Percentiles rank a stretch among this genome's conserved stretches.
Evolutionary conservation across 306 rosid species (phyloP).

Genomic region (Castanea crenata): DNA sequence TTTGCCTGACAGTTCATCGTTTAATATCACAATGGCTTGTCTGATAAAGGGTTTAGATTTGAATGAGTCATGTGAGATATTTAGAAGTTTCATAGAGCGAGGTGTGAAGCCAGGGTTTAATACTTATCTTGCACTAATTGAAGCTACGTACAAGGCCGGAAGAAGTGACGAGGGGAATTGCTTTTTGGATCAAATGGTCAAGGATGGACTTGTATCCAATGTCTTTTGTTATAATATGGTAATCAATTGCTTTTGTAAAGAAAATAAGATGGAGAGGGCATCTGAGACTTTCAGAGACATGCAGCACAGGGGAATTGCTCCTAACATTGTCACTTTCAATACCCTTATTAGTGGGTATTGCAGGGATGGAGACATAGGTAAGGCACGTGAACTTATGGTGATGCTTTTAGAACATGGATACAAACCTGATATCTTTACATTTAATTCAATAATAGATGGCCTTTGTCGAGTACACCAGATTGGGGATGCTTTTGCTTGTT

Average conservation of each 20-base stretch:
- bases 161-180: slow-evolving; percentile 47
- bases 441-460: slow-evolving; percentile 72
- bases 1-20: slow-evolving; percentile 50
- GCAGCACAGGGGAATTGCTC: slow-evolving; percentile 53
- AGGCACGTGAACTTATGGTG: slow-evolving; percentile 57
- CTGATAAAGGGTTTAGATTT: slow-evolving; percentile 54
- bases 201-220: slow-evolving; percentile 54
- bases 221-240: slow-evolving; percentile 68
- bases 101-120: slow-evolving; percentile 59
- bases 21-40: slow-evolving; percentile 61
- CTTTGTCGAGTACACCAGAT: slow-evolving; percentile 56
- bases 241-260: slow-evolving; percentile 64
- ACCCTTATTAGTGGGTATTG: slow-evolving; percentile 73
- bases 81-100: slow-evolving; percentile 39
- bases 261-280: slow-evolving; percentile 61
- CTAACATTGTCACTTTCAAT: slow-evolving; percentile 79
- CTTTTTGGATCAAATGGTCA: slow-evolving; percentile 42
- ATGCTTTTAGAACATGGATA: slow-evolving; percentile 58
- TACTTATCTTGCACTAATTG: slow-evolving; percentile 57
- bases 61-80: slow-evolving; percentile 45
- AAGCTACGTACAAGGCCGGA: slow-evolving; percentile 53
- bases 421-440: slow-evolving; percentile 75
- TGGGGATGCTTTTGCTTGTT: slow-evolving; percentile 70
- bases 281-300: slow-evolving; percentile 49
- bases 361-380: slow-evolving; percentile 48